Evolutionary conservation across 805 yeast genomes (phyloP), one percentile per base, ranked within the genome.

Genomic region (Pichia manshurica): DNA sequence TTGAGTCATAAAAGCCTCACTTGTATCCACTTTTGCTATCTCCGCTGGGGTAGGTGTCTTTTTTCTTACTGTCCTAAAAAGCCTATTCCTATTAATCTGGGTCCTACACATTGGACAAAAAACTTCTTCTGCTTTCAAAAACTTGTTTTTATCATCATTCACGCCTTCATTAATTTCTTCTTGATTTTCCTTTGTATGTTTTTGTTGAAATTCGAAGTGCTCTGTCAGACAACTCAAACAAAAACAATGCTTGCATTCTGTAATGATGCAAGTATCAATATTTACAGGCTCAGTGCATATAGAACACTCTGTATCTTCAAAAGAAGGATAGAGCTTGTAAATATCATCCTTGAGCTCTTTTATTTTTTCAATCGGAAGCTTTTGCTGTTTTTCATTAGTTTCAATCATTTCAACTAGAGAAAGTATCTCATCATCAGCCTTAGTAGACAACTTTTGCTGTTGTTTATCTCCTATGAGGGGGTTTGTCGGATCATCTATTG

Each of bases 181-280:
- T 17, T n/a, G 25, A 5, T 45, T 42, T 8, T 32, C 37, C 10
- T 25, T 25, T 25, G 29, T 7, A 17, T 52, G 53, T 5, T 35
- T 47, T 4, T 42, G 29, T 56, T 86, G 91, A 58, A 79, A 87
- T 19, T 79, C 81, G 50, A 89, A 75, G 62, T 87, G 93, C 45
- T 82, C 89, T 49, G 79, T 55, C 22, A 90, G 57, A 63, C 97
- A 91, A 19, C 69, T 71, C 31, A 81, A 66, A 61, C 97, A 91
- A 53, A 82, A 88, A 39, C 80, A 66, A 64, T 91, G 98, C 25
- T 85, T 83, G 67, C 98, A 91, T 33, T 79, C 81, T 12, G 91
- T 73, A 0, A 81, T 72, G 38, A 78, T 70, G 32, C 70, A 66
- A 25, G 79, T 78, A 1, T 72, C 66, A 2, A 73, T 55, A 1